phyloP scores from a whole-genome alignment of 2,329 filamentous ascomycete genomes.

The Sclerotinia nivalis region DNA sequence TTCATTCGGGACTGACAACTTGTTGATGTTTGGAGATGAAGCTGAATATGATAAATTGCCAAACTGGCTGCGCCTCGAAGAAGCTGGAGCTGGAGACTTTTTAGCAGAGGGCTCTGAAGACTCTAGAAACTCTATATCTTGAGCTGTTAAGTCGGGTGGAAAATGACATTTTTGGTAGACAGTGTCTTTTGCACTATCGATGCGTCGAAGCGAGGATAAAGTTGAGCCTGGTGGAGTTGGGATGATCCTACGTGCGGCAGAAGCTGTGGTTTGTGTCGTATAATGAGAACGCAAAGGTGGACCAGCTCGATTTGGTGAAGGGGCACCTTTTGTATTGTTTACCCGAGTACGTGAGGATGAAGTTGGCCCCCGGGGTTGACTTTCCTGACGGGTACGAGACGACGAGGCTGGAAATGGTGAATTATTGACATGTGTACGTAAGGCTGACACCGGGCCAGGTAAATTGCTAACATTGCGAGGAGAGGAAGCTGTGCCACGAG shows the following conservation, averaged over 20 bases:
- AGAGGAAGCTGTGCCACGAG: background rate
- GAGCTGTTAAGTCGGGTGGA: background rate
- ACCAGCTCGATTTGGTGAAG: background rate
- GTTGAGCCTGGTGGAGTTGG: background rate
- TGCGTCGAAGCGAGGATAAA: background rate
- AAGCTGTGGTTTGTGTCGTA: background rate
- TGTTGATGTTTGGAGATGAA: constrained; percentile 19
- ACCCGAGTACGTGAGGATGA: background rate
- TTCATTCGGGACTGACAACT: background rate
- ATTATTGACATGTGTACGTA: background rate
- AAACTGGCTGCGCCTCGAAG: background rate
- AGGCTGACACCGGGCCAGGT: background rate
- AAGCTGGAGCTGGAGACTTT: background rate
- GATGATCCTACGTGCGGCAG: background rate
- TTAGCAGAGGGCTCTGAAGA: background rate
- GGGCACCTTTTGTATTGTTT: background rate
- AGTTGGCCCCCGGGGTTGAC: background rate
- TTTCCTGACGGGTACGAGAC: background rate
- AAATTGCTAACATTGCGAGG: background rate
- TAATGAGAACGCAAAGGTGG: background rate
- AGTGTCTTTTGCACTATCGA: background rate
- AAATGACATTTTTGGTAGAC: background rate
- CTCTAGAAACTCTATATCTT: background rate
- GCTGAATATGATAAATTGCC: constrained; percentile 8
- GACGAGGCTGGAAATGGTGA: background rate